A percentile compares a stretch with the other conserved stretches of the same genome.
Evolutionary conservation across 352 stramenopile species (phyloP).

Genomic region (Phytophthora nicotianae): DNA sequence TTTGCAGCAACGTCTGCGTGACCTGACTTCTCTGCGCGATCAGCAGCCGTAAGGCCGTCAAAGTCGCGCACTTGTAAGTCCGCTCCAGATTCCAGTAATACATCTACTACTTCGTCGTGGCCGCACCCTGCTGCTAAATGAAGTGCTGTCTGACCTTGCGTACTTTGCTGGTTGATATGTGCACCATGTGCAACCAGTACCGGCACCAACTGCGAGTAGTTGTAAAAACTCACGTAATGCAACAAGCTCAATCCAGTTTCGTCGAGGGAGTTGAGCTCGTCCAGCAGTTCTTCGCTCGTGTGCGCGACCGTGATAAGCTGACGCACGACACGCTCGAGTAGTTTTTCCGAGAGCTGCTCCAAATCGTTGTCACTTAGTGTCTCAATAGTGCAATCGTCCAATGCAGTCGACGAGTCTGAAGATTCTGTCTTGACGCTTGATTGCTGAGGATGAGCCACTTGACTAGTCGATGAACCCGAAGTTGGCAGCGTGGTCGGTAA

Average conservation of each 20-base stretch:
- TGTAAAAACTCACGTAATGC: conserved; percentile 92
- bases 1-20: conserved; percentile 53
- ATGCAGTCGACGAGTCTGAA: conserved; percentile 13
- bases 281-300: conserved; percentile 79
- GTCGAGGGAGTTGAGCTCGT: conserved; percentile 89
- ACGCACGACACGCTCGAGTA: conserved; percentile 84
- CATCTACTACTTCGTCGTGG: conserved; percentile 65
- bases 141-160: conserved; percentile 81
- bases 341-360: conserved; percentile 75
- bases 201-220: conserved; percentile 80
- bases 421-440: conserved; percentile 3
- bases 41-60: conserved; percentile 69
- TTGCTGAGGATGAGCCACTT: conserved; percentile 12
- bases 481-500: not conserved
- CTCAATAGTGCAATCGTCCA: conserved; percentile 83
- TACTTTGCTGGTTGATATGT: conserved; percentile 86
- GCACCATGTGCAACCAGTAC: conserved; percentile 81
- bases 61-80: conserved; percentile 75
- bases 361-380: conserved; percentile 79
- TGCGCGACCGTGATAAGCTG: conserved; percentile 83
- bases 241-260: conserved; percentile 86
- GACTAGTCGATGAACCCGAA: conserved; percentile 12
- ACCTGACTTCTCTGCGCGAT: conserved; percentile 81
- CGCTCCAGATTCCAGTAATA: conserved; percentile 63
- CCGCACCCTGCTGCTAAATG: conserved; percentile 83